A percentile compares a stretch with the other conserved stretches of the same genome.
These are phyloP conservation scores for Chlorella sorokiniana DNA, from an alignment of 139 green algal genomes.

Conservation along the genomic window DNA sequence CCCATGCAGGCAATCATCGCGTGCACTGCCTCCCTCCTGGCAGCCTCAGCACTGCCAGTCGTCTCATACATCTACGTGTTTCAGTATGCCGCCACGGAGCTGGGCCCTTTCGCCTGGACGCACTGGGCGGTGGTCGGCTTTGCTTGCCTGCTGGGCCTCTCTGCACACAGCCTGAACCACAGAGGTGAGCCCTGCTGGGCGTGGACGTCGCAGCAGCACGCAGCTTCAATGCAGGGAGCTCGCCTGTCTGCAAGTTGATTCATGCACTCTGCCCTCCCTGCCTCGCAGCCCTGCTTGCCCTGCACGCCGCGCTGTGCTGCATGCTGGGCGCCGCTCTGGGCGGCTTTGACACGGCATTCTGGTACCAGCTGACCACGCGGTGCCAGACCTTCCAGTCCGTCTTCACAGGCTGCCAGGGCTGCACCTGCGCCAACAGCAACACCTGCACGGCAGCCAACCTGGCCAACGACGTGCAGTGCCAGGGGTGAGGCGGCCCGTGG, in stretches of 20 bases:
- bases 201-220: neutral
- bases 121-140: constrained; percentile 29
- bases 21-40: neutral
- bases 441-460: constrained; percentile 3
- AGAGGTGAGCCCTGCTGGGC: neutral
- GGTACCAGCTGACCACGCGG: constrained; percentile 6
- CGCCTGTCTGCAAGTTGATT: too few relatives aligned
- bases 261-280: too few relatives aligned
- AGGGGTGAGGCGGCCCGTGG: neutral
- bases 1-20: neutral
- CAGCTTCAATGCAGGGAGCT: neutral
- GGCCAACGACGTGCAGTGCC: neutral
- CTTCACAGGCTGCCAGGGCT: constrained; percentile 21
- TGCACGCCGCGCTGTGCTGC: constrained; percentile 4
- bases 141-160: neutral
- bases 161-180: neutral
- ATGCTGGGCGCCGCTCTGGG: constrained; percentile 31
- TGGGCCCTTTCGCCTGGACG: constrained; percentile 38
- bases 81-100: neutral
- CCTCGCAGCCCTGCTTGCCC: constrained; percentile 7
- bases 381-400: constrained; percentile 8
- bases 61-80: constrained; percentile 34
- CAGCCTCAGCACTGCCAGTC: constrained; percentile 23
- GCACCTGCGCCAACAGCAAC: constrained; percentile 22
- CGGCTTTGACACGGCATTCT: constrained; percentile 30